phyloP scores from a whole-genome alignment of 371 early-diverging fungal species.

The Saksenaea vasiformis region DNA sequence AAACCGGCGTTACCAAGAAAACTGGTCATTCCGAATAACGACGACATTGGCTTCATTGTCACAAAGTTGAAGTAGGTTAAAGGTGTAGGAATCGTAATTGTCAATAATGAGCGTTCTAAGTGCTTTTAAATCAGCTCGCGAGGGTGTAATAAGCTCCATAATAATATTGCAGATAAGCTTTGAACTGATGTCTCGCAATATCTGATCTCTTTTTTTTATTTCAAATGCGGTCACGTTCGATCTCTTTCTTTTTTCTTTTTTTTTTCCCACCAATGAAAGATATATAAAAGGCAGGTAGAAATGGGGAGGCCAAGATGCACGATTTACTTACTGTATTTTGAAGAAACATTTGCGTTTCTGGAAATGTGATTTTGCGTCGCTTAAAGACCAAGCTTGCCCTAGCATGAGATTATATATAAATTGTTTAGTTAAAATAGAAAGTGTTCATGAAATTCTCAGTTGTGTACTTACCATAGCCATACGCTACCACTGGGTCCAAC shows the following conservation, averaged over 20 bases:
- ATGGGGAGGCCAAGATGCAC: too few relatives aligned
- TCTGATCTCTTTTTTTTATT: not conserved
- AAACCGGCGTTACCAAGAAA: slow-evolving; percentile 62
- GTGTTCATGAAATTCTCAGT: too few relatives aligned
- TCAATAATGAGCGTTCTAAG: slow-evolving; percentile 79
- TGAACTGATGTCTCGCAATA: not conserved
- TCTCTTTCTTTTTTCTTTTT: not conserved
- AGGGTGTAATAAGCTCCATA: not conserved
- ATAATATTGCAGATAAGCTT: not conserved
- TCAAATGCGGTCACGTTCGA: not conserved
- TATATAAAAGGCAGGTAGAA: too few relatives aligned
- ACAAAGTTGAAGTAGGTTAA: slow-evolving; percentile 85
- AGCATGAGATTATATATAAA: too few relatives aligned
- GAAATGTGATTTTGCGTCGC: too few relatives aligned
- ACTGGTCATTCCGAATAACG: slow-evolving; percentile 92
- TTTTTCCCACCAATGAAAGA: not conserved
- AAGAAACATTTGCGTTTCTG: too few relatives aligned
- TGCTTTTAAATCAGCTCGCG: not conserved
- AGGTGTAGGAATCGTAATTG: slow-evolving; percentile 97
- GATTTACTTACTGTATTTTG: too few relatives aligned
- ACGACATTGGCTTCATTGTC: slow-evolving; percentile 52
- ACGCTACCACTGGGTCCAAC: too few relatives aligned
- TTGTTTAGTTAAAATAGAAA: too few relatives aligned
- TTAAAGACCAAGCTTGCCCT: too few relatives aligned
- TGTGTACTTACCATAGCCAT: too few relatives aligned